These are phyloP conservation scores for Paracamarosporium sp. DNA, from an alignment of 2,329 filamentous ascomycete genomes.

Conservation along the genomic window DNA sequence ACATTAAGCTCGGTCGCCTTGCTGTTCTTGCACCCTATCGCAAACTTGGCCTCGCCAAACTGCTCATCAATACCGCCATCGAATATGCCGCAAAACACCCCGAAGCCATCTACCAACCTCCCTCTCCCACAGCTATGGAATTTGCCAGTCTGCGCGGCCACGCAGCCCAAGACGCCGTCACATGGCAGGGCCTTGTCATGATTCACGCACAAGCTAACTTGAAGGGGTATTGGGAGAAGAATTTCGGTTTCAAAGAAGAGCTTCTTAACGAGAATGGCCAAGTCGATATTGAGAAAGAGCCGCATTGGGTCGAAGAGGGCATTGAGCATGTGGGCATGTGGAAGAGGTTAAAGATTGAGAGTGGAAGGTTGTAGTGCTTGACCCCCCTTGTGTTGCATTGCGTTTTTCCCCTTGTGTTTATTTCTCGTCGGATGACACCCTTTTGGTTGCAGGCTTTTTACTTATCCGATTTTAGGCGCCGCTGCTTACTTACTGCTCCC, in stretches of 20 bases:
- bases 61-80: slow-evolving; percentile 72
- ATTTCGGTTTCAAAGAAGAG: slow-evolving; percentile 76
- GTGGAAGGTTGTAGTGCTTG: slow-evolving; percentile 27
- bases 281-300: slow-evolving; percentile 38
- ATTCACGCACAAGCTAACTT: slow-evolving; percentile 78
- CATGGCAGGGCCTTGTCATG: slow-evolving; percentile 78
- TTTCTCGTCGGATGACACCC: background rate
- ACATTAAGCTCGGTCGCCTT: slow-evolving; percentile 81
- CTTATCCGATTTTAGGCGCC: background rate
- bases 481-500: no score
- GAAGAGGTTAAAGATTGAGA: slow-evolving; percentile 52
- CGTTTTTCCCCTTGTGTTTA: background rate
- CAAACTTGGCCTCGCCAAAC: slow-evolving; percentile 67
- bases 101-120: slow-evolving; percentile 49
- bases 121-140: slow-evolving; percentile 47
- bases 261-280: slow-evolving; percentile 63
- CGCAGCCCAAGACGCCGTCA: slow-evolving; percentile 45
- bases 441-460: background rate
- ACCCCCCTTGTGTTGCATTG: slow-evolving; percentile 1
- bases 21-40: slow-evolving; percentile 73
- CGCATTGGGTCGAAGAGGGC: slow-evolving; percentile 78
- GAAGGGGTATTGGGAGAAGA: slow-evolving; percentile 69
- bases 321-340: slow-evolving; percentile 90
- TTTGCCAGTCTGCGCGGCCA: slow-evolving; percentile 55
- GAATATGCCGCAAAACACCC: slow-evolving; percentile 71